phyloP scores from a whole-genome alignment of 495 filamentous ascomycete genomes.

The Neurospora sp. region DNA sequence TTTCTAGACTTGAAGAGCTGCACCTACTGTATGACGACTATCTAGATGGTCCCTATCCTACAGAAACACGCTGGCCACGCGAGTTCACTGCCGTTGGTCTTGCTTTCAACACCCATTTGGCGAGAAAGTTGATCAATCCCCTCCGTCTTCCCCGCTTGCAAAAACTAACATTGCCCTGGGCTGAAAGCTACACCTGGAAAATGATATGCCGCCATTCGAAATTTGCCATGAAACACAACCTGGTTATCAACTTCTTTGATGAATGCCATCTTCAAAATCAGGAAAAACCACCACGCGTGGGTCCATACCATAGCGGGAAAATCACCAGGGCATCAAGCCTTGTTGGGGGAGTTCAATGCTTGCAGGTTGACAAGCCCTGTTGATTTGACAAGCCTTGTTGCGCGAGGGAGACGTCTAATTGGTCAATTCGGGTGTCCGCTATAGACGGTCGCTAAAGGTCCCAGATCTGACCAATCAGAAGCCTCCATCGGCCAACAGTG shows the following conservation, averaged over 20 bases:
- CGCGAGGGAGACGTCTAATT: too few species aligned
- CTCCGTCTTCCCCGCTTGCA: not conserved
- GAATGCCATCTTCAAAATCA: not conserved
- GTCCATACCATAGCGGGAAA: too few species aligned
- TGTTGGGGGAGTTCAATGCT: too few species aligned
- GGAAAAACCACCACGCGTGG: too few species aligned
- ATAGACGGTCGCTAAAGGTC: too few species aligned
- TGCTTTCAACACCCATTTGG: not conserved
- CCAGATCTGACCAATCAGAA: too few species aligned
- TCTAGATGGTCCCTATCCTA: not conserved
- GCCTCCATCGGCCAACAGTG: too few species aligned
- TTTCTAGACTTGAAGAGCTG: not conserved
- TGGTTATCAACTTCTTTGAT: not conserved
- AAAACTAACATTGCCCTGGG: not conserved
- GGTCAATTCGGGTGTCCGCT: too few species aligned
- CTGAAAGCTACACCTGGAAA: not conserved
- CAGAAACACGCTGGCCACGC: too few species aligned
- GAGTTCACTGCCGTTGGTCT: not conserved
- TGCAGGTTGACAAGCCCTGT: too few species aligned
- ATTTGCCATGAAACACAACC: not conserved
- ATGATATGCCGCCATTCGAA: not conserved
- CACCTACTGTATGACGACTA: not conserved
- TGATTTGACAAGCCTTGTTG: not conserved
- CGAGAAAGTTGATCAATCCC: not conserved
- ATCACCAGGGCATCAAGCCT: too few species aligned